Evolutionary conservation across 768 basidiomycete species (phyloP).

Genomic region (Hortiboletus flavorubellus): DNA sequence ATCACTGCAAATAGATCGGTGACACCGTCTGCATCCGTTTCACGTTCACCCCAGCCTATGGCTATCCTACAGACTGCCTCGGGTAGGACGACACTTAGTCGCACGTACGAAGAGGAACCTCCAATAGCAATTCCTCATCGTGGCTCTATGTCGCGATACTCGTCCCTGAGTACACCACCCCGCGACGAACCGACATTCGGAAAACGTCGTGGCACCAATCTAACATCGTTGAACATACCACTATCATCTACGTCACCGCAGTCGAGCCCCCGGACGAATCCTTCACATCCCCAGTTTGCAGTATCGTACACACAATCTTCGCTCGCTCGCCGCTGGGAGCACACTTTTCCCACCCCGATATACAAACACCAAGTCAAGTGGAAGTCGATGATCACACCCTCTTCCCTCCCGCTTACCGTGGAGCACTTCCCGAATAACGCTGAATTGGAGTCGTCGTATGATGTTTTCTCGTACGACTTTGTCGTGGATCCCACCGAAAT

Average conservation of each 20-base stretch:
- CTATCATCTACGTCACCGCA: constrained; percentile 48
- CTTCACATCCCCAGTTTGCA: constrained; percentile 56
- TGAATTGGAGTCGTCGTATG: constrained; percentile 74
- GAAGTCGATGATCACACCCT: constrained; percentile 80
- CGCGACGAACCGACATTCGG: constrained; percentile 56
- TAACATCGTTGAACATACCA: constrained; percentile 36
- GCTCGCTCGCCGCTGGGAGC: constrained; percentile 88
- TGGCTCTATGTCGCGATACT: constrained; percentile 49
- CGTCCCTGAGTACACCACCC: constrained; percentile 67
- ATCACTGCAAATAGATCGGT: constrained; percentile 29
- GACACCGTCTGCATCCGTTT: constrained; percentile 30
- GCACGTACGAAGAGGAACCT: constrained; percentile 59
- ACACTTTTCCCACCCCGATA: constrained; percentile 68
- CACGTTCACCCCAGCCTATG: constrained; percentile 41
- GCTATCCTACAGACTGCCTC: constrained; percentile 37
- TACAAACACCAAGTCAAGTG: constrained; percentile 91
- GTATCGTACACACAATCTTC: constrained; percentile 63
- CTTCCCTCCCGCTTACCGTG: constrained; percentile 85
- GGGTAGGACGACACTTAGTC: constrained; percentile 46
- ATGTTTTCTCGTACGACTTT: constrained; percentile 85
- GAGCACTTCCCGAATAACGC: constrained; percentile 79
- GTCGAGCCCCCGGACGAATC: constrained; percentile 50
- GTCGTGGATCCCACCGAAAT: constrained; percentile 82
- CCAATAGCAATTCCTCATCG: constrained; percentile 40
- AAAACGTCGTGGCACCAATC: constrained; percentile 50